phyloP scores from a whole-genome alignment of 73 alveolate genomes.

The Uronychia binucleata region DNA sequence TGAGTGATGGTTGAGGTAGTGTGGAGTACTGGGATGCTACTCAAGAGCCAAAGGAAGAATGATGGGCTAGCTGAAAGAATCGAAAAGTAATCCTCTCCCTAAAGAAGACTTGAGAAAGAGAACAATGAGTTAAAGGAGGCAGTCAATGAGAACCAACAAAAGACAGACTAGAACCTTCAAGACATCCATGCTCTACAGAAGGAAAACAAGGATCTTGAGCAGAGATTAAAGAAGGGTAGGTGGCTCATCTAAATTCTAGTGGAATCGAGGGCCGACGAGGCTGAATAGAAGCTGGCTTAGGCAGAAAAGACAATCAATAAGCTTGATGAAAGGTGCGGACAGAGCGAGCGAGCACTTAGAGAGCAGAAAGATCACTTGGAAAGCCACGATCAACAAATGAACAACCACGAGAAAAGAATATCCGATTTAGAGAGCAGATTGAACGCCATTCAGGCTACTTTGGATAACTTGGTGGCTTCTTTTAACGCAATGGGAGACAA shows the following conservation, averaged over 20 bases:
- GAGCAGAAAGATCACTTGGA: not conserved
- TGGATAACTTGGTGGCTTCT: not conserved
- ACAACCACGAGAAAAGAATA: not conserved
- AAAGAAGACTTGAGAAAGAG: not conserved
- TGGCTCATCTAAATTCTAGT: not conserved
- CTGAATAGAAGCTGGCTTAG: not conserved
- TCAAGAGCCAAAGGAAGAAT: not conserved
- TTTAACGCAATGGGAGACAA: not conserved
- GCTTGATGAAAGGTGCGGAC: not conserved
- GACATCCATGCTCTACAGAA: not conserved
- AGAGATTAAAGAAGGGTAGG: not conserved
- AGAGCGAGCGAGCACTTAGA: not conserved
- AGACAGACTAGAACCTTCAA: not conserved
- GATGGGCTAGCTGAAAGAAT: not conserved
- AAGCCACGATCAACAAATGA: not conserved
- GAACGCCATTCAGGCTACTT: not conserved
- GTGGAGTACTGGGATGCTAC: not conserved
- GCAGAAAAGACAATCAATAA: not conserved
- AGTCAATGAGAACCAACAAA: not conserved
- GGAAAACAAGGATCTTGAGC: not conserved
- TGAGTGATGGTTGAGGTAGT: conserved; percentile 2
- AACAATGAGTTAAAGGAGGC: not conserved
- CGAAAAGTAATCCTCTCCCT: not conserved
- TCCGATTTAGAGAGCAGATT: not conserved
- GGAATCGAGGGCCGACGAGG: not conserved